These are phyloP conservation scores for Monosporascus sp. DNA, from an alignment of 2,329 filamentous ascomycete species.

Conservation along the genomic window DNA sequence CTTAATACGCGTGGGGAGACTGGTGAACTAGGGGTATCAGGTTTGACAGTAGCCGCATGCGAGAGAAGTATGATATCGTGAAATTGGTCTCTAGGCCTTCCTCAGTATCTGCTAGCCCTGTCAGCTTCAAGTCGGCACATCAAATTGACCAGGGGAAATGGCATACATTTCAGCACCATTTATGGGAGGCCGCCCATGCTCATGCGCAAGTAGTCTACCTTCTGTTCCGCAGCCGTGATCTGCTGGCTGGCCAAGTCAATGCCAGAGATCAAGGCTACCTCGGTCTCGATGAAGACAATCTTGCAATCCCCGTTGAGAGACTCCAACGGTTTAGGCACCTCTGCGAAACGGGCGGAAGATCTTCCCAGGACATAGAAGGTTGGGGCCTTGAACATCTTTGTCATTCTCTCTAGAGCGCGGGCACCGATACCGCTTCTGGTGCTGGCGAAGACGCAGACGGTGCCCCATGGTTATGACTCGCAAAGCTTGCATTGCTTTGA, in stretches of 20 bases:
- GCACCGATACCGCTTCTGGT: constrained; percentile 19
- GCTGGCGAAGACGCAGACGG: constrained; percentile 8
- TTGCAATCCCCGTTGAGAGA: constrained; percentile 7
- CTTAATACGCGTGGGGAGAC: constrained; percentile 25
- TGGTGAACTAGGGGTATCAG: constrained; percentile 26
- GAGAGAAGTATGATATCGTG: constrained; percentile 26
- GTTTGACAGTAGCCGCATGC: constrained; percentile 24
- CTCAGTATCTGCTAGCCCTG: constrained; percentile 18
- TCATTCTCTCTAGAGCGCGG: constrained; percentile 18
- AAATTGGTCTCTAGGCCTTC: constrained; percentile 27
- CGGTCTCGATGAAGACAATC: constrained; percentile 23
- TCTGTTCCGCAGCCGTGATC: constrained; percentile 10
- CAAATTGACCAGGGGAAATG: neutral
- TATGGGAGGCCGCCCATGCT: constrained; percentile 18
- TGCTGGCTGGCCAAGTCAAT: constrained; percentile 15
- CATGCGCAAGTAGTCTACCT: constrained; percentile 24
- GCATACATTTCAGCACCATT: constrained; percentile 14
- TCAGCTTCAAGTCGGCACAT: neutral
- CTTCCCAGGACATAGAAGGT: constrained; percentile 20
- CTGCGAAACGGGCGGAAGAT: constrained; percentile 6
- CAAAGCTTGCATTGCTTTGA: constrained; percentile 1
- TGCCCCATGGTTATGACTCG: neutral
- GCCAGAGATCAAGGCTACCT: constrained; percentile 19
- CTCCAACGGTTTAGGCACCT: constrained; percentile 7
- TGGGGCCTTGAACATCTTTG: constrained; percentile 8